These are phyloP conservation scores for Rhynchosporium agropyri DNA, from an alignment of 2,329 filamentous ascomycete genomes.

Conservation along the genomic window DNA sequence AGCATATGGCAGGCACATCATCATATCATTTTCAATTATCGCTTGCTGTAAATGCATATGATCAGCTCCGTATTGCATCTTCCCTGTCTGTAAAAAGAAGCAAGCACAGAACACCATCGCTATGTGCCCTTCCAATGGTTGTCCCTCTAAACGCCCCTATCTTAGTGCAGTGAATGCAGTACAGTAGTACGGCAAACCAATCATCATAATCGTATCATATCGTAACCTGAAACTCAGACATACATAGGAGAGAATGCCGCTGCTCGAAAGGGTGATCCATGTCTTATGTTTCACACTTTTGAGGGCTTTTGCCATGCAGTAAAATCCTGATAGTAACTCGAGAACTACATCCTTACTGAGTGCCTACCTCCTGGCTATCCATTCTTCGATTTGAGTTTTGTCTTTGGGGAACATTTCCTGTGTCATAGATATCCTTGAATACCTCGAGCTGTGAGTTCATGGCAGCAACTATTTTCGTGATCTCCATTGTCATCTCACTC, in stretches of 20 bases:
- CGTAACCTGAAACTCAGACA: constrained; percentile 9
- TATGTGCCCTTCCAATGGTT: constrained; percentile 15
- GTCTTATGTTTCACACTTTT: background rate
- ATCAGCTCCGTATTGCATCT: background rate
- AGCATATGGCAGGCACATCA: background rate
- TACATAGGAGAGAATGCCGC: background rate
- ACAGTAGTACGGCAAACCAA: background rate
- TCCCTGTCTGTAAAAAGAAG: background rate
- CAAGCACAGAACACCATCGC: constrained; percentile 14
- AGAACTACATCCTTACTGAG: constrained; percentile 1
- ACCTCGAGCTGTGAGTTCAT: constrained; percentile 35
- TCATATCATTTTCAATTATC: constrained; percentile 6
- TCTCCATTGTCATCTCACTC: constrained; percentile 37
- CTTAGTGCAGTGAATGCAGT: constrained; percentile 11
- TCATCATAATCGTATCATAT: constrained; percentile 2
- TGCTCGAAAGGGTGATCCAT: background rate
- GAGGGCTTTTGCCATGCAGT: background rate
- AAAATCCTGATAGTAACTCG: background rate
- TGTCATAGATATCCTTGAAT: constrained; percentile 37
- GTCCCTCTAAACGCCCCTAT: constrained; percentile 13
- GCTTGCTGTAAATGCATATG: background rate
- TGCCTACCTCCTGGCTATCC: background rate
- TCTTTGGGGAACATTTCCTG: constrained; percentile 23
- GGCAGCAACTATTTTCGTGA: constrained; percentile 32
- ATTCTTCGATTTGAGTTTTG: constrained; percentile 16